Conservation (phyloP, 176 grass and related monocot genomes). For the Avena sativa region DNA sequence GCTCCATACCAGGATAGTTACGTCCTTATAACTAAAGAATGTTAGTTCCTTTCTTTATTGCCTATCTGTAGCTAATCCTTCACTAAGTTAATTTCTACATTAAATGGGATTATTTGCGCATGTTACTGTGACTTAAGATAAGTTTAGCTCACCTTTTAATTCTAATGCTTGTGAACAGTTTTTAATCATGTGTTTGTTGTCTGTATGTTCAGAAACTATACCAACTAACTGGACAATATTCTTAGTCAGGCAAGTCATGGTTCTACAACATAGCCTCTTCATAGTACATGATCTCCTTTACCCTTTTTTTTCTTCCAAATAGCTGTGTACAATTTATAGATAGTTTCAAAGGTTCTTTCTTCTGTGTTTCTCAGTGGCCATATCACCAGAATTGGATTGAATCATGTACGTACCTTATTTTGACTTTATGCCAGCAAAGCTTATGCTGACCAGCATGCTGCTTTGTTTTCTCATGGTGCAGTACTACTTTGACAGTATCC, state of each 20-base stretch:
- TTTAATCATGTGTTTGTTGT: conserved; percentile 19
- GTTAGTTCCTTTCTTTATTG: neutral
- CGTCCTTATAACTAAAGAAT: conserved; percentile 10
- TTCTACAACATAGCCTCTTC: conserved; percentile 26
- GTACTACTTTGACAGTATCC: conserved; percentile 94
- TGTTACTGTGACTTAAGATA: neutral
- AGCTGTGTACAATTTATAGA: neutral
- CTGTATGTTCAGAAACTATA: conserved; percentile 35
- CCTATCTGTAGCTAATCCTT: neutral
- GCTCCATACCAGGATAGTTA: neutral
- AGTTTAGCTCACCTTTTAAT: neutral
- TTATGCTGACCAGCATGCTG: conserved; percentile 17
- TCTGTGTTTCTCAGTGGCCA: conserved; percentile 19
- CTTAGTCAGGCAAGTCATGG: conserved; percentile 37
- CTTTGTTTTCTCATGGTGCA: conserved; percentile 53
- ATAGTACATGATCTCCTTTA: conserved; percentile 6
- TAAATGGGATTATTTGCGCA: conserved; percentile 7
- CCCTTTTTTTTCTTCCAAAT: neutral
- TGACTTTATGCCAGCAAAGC: conserved; percentile 9
- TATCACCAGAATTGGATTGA: neutral
- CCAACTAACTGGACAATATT: conserved; percentile 27
- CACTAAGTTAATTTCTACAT: neutral
- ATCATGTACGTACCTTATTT: neutral
- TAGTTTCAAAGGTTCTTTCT: neutral
- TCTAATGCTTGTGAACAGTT: neutral